Conservation (phyloP, 371 early-diverging fungal genomes). For the Rhizopus delemar region DNA sequence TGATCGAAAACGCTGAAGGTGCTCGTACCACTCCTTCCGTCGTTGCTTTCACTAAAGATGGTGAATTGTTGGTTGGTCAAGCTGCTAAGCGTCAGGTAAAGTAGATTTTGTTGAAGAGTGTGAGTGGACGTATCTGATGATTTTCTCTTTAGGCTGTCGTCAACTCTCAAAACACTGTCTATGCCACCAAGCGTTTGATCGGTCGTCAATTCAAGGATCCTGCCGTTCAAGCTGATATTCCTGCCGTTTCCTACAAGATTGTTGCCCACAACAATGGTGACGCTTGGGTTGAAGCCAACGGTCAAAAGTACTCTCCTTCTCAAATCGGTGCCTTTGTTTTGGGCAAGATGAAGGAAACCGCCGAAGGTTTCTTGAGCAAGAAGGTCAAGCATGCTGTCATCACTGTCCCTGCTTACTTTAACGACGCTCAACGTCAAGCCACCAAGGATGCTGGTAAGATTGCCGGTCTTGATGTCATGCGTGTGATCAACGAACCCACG, state of each 20-base stretch:
- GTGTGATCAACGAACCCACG: conserved; percentile 98
- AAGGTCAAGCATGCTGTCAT: conserved; percentile 85
- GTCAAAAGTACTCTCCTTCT: conserved; percentile 93
- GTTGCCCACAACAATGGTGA: conserved; percentile 90
- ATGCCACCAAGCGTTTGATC: conserved; percentile 93
- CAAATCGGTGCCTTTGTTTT: conserved; percentile 96
- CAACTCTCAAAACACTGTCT: conserved; percentile 91
- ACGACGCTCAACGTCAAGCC: conserved; percentile 95
- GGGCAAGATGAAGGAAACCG: conserved; percentile 93
- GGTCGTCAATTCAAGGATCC: conserved; percentile 90
- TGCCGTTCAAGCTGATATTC: conserved; percentile 83
- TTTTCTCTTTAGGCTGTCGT: conserved; percentile 69
- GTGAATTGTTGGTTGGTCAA: conserved; percentile 88
- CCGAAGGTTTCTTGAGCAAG: conserved; percentile 84
- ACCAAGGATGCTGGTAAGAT: conserved; percentile 97
- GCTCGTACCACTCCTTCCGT: conserved; percentile 94
- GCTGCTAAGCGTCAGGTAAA: conserved; percentile 83
- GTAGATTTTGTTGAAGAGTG: not conserved
- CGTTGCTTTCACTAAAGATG: conserved; percentile 87
- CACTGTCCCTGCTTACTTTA: conserved; percentile 79
- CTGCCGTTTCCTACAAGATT: conserved; percentile 88
- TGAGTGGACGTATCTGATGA: not conserved
- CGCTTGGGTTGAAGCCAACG: conserved; percentile 92
- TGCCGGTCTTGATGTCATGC: conserved; percentile 92
- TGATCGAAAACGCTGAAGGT: conserved; percentile 94